These are phyloP conservation scores for Pichiaceae sp. DNA, from an alignment of 1,139 yeast species.

Conservation along the genomic window DNA sequence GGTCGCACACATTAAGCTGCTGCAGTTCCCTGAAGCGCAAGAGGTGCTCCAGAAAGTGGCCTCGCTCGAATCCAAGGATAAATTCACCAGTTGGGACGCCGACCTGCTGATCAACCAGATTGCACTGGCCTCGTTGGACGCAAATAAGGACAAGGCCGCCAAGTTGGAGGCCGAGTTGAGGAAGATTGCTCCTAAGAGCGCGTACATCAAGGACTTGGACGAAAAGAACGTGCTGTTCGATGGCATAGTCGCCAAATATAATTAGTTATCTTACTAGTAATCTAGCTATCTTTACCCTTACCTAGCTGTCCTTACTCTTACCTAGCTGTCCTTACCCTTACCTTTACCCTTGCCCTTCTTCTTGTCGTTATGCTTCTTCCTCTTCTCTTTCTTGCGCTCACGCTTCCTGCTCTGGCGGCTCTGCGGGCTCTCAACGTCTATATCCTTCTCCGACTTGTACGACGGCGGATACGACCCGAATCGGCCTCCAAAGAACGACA, in stretches of 20 bases:
- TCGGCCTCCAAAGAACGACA: conserved; percentile 49
- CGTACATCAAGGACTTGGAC: conserved; percentile 31
- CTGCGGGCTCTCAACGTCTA: neutral
- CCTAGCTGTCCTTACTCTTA: neutral
- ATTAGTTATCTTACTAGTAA: neutral
- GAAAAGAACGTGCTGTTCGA: conserved; percentile 43
- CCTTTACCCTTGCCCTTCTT: neutral
- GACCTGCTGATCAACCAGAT: conserved; percentile 48
- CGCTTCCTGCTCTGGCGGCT: conserved; percentile 1
- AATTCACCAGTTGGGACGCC: conserved; percentile 21
- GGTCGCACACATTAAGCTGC: conserved; percentile 30
- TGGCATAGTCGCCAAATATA: conserved; percentile 44
- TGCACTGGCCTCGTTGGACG: conserved; percentile 41
- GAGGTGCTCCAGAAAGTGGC: conserved; percentile 26
- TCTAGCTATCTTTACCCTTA: neutral
- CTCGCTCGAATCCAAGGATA: conserved; percentile 17
- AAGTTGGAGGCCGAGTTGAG: conserved; percentile 34
- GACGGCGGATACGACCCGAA: conserved; percentile 13
- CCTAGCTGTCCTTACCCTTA: neutral
- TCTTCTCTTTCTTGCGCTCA: neutral
- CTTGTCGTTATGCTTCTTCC: neutral
- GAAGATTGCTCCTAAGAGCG: conserved; percentile 32
- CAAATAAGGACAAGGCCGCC: conserved; percentile 18
- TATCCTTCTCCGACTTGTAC: conserved; percentile 11
- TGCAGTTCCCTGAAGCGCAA: conserved; percentile 33